A percentile compares a stretch with the other conserved stretches of the same genome.
phyloP scores from a whole-genome alignment of 345 rosid species.

The Fremontodendron californicum region DNA sequence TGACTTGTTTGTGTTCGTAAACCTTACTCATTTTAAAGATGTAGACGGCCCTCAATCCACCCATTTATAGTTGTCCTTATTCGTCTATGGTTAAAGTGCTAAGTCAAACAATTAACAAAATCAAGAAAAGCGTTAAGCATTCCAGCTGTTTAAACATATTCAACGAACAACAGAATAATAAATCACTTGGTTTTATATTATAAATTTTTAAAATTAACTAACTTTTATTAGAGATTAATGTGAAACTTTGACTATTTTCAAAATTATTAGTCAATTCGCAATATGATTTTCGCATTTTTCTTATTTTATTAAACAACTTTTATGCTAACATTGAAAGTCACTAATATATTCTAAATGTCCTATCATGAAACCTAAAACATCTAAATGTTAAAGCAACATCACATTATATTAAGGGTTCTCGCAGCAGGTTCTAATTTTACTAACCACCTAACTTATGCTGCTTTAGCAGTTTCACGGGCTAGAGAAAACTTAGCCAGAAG shows the following conservation, averaged over 20 bases:
- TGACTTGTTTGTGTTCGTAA: background rate
- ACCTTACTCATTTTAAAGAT: background rate
- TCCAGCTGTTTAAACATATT: background rate
- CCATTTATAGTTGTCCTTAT: background rate
- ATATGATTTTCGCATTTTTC: too few relatives aligned
- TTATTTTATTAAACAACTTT: too few relatives aligned
- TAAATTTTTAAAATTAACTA: too few relatives aligned
- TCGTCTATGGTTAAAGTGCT: background rate
- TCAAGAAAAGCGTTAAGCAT: background rate
- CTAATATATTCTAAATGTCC: too few relatives aligned
- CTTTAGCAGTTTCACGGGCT: constrained; percentile 75
- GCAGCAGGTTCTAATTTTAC: background rate
- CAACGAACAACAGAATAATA: too few relatives aligned
- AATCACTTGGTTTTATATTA: too few relatives aligned
- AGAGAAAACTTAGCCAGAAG: constrained; percentile 81
- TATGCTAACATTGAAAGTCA: too few relatives aligned
- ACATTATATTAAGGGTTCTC: background rate
- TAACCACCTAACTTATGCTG: constrained; percentile 35
- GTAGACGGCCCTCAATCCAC: background rate
- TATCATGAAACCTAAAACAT: too few relatives aligned
- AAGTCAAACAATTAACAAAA: background rate
- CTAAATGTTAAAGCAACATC: too few relatives aligned
- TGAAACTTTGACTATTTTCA: too few relatives aligned
- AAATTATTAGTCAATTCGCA: too few relatives aligned
- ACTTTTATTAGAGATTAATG: too few relatives aligned